Percentiles rank a stretch among this genome's conserved stretches.
Conservation (phyloP, 2,329 filamentous ascomycete genomes). For the Dactylellina sp. region DNA sequence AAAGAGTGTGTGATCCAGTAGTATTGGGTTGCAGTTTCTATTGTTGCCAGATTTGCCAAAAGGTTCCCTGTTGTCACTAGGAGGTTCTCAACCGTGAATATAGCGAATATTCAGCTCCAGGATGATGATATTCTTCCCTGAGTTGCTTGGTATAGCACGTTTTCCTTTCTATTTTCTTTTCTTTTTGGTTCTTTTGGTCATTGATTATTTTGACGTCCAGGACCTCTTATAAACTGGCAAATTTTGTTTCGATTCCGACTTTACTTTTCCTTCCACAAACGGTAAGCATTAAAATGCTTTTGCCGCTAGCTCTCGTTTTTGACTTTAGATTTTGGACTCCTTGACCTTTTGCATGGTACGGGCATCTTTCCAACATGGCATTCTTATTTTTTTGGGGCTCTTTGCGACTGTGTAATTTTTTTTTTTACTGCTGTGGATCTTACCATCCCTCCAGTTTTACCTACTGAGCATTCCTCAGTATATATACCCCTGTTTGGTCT, state of each 20-base stretch:
- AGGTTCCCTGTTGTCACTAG: conserved; percentile 14
- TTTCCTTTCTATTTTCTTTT: conserved; percentile 20
- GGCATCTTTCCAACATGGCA: conserved; percentile 6
- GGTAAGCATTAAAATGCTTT: too few relatives aligned
- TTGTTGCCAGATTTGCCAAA: conserved; percentile 34
- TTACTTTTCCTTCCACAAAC: too few relatives aligned
- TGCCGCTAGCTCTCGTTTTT: too few relatives aligned
- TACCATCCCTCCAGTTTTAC: too few relatives aligned
- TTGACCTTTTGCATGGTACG: conserved; percentile 22
- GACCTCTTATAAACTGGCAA: background rate
- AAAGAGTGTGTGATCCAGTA: conserved; percentile 56
- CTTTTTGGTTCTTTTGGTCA: background rate
- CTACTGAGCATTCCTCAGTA: too few relatives aligned
- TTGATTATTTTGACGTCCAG: background rate
- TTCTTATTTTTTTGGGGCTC: background rate
- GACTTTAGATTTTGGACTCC: too few relatives aligned
- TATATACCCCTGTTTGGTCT: background rate
- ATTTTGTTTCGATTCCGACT: too few relatives aligned
- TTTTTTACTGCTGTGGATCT: too few relatives aligned
- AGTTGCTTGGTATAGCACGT: conserved; percentile 19
- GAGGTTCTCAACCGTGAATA: conserved; percentile 9
- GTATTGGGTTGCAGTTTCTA: conserved; percentile 47
- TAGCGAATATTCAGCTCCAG: conserved; percentile 7
- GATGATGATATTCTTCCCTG: conserved; percentile 22
- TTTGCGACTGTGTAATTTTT: background rate